Conservation (phyloP, 129 eudicot species). For the Saussurea involucrata region DNA sequence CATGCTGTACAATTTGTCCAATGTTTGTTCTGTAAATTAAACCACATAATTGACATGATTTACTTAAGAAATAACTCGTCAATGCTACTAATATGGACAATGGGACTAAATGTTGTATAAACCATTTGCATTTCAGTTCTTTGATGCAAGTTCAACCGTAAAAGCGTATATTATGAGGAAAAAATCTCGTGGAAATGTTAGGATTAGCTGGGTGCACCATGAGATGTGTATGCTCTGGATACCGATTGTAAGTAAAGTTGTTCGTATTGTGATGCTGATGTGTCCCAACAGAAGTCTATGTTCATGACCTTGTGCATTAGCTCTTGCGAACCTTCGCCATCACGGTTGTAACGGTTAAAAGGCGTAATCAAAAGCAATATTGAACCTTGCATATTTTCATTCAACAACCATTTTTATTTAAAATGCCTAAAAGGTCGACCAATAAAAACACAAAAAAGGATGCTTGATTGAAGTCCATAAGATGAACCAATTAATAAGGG, state of each 20-base stretch:
- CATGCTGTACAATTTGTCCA: conserved; percentile 12
- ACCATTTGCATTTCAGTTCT: conserved; percentile 12
- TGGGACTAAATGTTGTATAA: neutral
- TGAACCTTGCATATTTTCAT: conserved; percentile 51
- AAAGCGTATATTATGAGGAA: neutral
- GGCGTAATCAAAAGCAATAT: conserved; percentile 84
- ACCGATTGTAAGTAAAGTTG: conserved; percentile 76
- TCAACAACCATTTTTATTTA: neutral
- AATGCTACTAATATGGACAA: conserved; percentile 15
- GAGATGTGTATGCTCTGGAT: conserved; percentile 63
- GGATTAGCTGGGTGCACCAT: conserved; percentile 36
- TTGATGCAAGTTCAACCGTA: conserved; percentile 19
- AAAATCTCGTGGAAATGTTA: conserved; percentile 9
- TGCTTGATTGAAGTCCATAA: too few species aligned
- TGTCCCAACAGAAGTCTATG: conserved; percentile 96
- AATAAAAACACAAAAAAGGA: neutral
- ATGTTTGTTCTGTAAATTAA: conserved; percentile 11
- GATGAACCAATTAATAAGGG: too few species aligned
- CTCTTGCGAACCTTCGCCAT: conserved; percentile 61
- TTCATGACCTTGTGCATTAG: conserved; percentile 81
- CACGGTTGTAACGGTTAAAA: conserved; percentile 45
- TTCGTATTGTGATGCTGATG: conserved; percentile 78
- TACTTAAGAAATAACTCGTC: conserved; percentile 7
- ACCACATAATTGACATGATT: conserved; percentile 22
- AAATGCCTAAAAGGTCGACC: neutral